Percentiles rank a stretch among this genome's conserved stretches.
These are phyloP conservation scores for Clarireedia sp. DNA, from an alignment of 2,329 filamentous ascomycete genomes.

Conservation along the genomic window DNA sequence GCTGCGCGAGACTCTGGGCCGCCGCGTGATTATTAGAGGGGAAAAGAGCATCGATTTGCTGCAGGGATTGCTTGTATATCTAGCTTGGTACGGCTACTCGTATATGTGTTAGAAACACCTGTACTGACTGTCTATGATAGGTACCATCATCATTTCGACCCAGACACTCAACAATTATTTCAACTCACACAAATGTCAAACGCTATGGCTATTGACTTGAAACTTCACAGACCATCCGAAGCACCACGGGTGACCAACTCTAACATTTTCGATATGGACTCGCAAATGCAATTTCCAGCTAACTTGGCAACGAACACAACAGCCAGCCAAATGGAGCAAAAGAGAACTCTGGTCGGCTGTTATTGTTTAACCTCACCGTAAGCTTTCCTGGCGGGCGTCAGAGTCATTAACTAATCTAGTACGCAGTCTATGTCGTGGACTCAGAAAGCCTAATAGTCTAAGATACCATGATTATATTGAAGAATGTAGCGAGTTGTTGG, in stretches of 20 bases:
- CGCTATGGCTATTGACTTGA: constrained; percentile 27
- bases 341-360: constrained; percentile 22
- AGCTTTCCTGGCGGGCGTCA: not conserved
- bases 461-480: constrained; percentile 21
- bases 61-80: constrained; percentile 49
- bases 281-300: not conserved
- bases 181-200: constrained; percentile 28
- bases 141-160: constrained; percentile 28
- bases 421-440: constrained; percentile 19
- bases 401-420: not conserved
- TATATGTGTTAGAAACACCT: not conserved
- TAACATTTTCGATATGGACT: not conserved
- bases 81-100: constrained; percentile 41
- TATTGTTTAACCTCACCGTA: constrained; percentile 26
- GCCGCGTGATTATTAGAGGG: constrained; percentile 48
- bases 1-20: constrained; percentile 47
- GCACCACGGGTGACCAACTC: not conserved
- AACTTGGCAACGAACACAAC: not conserved
- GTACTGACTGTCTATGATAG: constrained; percentile 9
- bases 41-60: constrained; percentile 50
- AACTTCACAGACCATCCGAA: constrained; percentile 15
- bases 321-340: constrained; percentile 15
- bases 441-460: constrained; percentile 24
- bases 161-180: constrained; percentile 27
- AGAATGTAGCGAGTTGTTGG: constrained; percentile 19